A percentile compares a stretch with the other conserved stretches of the same genome.
Evolutionary conservation across 2,329 filamentous ascomycete species (phyloP).

Genomic region (Dactylonectria macrodidyma): DNA sequence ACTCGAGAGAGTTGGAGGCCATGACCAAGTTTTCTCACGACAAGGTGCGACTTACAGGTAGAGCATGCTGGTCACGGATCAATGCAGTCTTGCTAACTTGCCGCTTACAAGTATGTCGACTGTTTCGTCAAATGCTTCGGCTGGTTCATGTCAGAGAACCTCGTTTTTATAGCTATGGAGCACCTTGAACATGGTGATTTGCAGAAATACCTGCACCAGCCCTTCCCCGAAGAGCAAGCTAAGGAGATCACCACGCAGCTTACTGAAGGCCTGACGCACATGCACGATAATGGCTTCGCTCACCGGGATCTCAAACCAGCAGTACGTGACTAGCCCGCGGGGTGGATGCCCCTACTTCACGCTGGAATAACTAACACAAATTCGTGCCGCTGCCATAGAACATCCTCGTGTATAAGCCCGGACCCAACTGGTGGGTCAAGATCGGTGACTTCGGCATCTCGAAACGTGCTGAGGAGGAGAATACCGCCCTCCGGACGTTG

Average conservation of each 20-base stretch:
- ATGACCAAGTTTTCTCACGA: slow-evolving; percentile 8
- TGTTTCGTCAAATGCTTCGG: slow-evolving; percentile 9
- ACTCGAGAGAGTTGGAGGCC: slow-evolving; percentile 4
- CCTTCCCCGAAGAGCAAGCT: neutral
- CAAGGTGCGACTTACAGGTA: neutral
- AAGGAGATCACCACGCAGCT: slow-evolving; percentile 5
- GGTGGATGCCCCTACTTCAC: neutral
- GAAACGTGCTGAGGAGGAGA: slow-evolving; percentile 6
- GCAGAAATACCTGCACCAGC: neutral
- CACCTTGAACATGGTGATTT: slow-evolving; percentile 8
- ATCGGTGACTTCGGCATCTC: slow-evolving; percentile 16
- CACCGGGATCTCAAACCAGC: slow-evolving; percentile 17
- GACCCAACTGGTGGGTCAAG: slow-evolving; percentile 17
- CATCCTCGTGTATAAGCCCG: slow-evolving; percentile 6
- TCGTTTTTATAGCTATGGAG: slow-evolving; percentile 15
- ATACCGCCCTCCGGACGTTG: neutral
- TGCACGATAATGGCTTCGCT: slow-evolving; percentile 8
- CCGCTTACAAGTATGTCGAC: neutral
- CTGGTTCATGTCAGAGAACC: slow-evolving; percentile 1
- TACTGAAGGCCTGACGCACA: neutral
- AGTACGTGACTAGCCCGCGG: neutral
- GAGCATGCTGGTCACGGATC: neutral
- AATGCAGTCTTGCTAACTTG: neutral
- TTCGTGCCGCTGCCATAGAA: neutral
- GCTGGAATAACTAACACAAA: neutral